A percentile compares a stretch with the other conserved stretches of the same genome.
phyloP scores from a whole-genome alignment of 1,284 basidiomycete species.

The Cystobasidium slooffiae region DNA sequence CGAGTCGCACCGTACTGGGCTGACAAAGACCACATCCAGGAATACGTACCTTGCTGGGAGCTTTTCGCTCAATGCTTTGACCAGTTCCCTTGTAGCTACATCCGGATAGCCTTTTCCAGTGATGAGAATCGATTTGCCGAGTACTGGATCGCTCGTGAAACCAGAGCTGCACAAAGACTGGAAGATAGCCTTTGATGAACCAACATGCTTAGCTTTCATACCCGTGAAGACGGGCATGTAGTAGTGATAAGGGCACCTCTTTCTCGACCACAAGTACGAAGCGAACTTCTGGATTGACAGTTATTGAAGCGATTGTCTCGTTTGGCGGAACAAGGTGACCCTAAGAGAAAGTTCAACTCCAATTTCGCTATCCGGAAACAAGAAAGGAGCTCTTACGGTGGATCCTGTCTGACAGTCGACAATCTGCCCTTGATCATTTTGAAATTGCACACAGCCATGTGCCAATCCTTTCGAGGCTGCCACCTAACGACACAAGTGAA shows the following conservation, averaged over 20 bases:
- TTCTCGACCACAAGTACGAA: constrained; percentile 91
- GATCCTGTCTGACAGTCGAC: constrained; percentile 53
- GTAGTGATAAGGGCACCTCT: constrained; percentile 66
- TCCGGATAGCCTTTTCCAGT: constrained; percentile 95
- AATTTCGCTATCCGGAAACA: neutral
- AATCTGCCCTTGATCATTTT: constrained; percentile 64
- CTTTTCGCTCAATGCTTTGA: constrained; percentile 69
- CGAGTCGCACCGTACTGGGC: no score
- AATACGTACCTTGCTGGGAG: constrained; percentile 64
- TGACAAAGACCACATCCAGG: no score
- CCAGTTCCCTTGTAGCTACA: constrained; percentile 78
- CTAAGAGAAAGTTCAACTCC: constrained; percentile 58
- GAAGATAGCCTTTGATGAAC: constrained; percentile 73
- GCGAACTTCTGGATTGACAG: constrained; percentile 61
- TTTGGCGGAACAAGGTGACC: constrained; percentile 73
- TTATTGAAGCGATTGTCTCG: constrained; percentile 69
- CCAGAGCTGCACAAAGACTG: constrained; percentile 71
- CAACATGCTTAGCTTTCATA: no score
- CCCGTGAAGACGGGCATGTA: neutral
- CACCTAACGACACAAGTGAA: constrained; percentile 62
- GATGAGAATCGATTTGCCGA: constrained; percentile 69
- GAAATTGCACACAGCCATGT: constrained; percentile 68
- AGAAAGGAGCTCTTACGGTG: neutral
- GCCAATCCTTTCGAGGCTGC: constrained; percentile 85
- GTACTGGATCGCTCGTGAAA: constrained; percentile 62